A percentile compares a stretch with the other conserved stretches of the same genome.
Evolutionary conservation across 2,329 filamentous ascomycete genomes (phyloP).

Genomic region (Aspergillus viridinutans): DNA sequence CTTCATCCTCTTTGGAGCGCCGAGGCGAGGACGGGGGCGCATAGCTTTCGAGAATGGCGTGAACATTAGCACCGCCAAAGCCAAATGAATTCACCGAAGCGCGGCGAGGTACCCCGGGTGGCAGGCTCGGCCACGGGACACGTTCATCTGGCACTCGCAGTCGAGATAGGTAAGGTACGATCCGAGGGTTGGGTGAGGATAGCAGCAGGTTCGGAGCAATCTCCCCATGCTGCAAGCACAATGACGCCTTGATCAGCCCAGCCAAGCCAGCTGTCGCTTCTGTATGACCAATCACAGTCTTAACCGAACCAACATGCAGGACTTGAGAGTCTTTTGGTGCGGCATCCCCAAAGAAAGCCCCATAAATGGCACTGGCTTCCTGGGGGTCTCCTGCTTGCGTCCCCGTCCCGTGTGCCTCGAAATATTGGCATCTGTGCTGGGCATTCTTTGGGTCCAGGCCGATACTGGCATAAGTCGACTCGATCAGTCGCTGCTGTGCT

Average conservation of each 20-base stretch:
- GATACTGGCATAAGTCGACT: background rate
- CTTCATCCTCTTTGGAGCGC: too few relatives aligned
- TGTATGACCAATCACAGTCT: constrained; percentile 17
- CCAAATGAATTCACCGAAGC: constrained; percentile 27
- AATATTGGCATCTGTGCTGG: constrained; percentile 1
- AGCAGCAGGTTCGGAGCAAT: constrained; percentile 17
- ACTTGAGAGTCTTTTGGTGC: background rate
- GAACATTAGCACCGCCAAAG: constrained; percentile 13
- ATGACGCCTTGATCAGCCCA: constrained; percentile 13
- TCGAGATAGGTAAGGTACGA: constrained; percentile 8
- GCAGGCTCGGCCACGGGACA: constrained; percentile 14
- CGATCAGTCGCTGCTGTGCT: constrained; percentile 5
- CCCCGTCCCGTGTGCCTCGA: constrained; percentile 10
- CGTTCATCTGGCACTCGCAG: background rate
- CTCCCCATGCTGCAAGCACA: constrained; percentile 10
- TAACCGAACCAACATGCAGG: constrained; percentile 9
- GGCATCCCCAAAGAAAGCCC: constrained; percentile 2
- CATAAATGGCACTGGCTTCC: constrained; percentile 5
- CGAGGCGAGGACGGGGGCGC: background rate
- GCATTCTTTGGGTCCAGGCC: background rate
- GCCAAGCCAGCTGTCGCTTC: constrained; percentile 13
- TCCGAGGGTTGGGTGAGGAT: constrained; percentile 18
- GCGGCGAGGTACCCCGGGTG: constrained; percentile 4
- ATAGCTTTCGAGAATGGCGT: constrained; percentile 5
- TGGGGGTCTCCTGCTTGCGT: constrained; percentile 8